phyloP scores from a whole-genome alignment of 208 protist genomes.

The Crithidia thermophila region DNA sequence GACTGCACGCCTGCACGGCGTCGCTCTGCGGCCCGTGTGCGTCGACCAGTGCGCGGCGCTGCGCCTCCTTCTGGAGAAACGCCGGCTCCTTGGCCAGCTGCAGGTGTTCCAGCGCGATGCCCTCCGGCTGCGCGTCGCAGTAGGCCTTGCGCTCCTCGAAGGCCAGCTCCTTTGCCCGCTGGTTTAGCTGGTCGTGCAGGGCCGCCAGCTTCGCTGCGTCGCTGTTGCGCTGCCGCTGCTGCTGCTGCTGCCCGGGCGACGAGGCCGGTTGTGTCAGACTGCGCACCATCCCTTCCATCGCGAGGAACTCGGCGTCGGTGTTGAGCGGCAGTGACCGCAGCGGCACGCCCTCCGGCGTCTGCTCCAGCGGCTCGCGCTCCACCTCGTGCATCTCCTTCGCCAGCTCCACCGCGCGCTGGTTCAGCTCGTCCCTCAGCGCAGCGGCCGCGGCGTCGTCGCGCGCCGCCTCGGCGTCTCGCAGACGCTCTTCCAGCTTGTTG shows the following conservation, averaged over 20 bases:
- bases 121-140: constrained; percentile 47
- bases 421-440: constrained; percentile 35
- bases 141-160: constrained; percentile 52
- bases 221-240: constrained; percentile 22
- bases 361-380: constrained; percentile 39
- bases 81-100: constrained; percentile 15
- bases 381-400: constrained; percentile 36
- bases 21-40: constrained; percentile 4
- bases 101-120: constrained; percentile 46
- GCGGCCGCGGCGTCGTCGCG: constrained; percentile 17
- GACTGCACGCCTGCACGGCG: constrained; percentile 33
- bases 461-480: constrained; percentile 41
- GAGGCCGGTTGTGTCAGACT: constrained; percentile 33
- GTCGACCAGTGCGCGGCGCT: constrained; percentile 15
- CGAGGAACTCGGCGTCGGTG: constrained; percentile 44
- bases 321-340: constrained; percentile 52
- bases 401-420: constrained; percentile 57
- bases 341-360: constrained; percentile 55
- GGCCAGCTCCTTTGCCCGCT: constrained; percentile 59
- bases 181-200: constrained; percentile 51
- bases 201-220: constrained; percentile 17
- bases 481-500: constrained; percentile 42
- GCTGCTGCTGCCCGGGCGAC: not conserved
- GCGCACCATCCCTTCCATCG: constrained; percentile 49
- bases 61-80: constrained; percentile 22